Evolutionary conservation across 352 stramenopile genomes (phyloP), one percentile per base, ranked within the genome.

Genomic region (Globisporangium uncinulatum): DNA sequence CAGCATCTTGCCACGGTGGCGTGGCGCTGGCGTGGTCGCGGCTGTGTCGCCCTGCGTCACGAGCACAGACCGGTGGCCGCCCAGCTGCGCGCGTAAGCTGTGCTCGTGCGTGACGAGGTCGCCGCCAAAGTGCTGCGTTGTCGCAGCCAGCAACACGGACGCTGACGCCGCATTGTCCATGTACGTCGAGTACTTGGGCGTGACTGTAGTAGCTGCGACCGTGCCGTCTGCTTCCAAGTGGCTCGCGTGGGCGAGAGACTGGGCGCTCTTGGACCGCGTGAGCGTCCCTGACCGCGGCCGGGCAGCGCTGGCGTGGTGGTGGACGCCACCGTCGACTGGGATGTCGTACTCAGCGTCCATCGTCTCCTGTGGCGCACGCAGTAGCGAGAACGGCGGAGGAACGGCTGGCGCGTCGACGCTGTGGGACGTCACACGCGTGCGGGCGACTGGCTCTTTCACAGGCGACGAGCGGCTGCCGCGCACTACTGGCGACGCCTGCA

Each of bases 41-140:
- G 24, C 1, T 21, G 67, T 63, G 9, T 59, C 64, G 57, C 63
- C 59, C 11, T 57, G 53, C 9, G 68, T 68, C 13, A 89, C 67
- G 4, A 92, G 54, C 50, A 84, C 68, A 19, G 83, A 94, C 5
- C 79, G 81, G 49, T 94, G 83, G 21, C 83, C 83, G 6, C 83
- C 83, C 0, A 81, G 64, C 63, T 92, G 67, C 5, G 81, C 79
- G 14, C 83, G 83, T 34, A 70, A 73, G 50, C 74, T 78, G 69
- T 94, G 83, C 50, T 94, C 83, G 9, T 92, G 71, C 1, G 83
- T 94, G 11, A 91, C 81, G 4, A 94, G 63, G 39, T 94, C 83
- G 2, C 83, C 83, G 29, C 83, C 83, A 78, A 94, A 94, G 65
- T 94, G 79, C 66, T 94, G 79, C 59, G 83, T 92, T 10, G 81